Base-by-base conservation (phyloP, 2,329 filamentous ascomycete genomes). In the Aureobasidium subglaciale region DNA sequence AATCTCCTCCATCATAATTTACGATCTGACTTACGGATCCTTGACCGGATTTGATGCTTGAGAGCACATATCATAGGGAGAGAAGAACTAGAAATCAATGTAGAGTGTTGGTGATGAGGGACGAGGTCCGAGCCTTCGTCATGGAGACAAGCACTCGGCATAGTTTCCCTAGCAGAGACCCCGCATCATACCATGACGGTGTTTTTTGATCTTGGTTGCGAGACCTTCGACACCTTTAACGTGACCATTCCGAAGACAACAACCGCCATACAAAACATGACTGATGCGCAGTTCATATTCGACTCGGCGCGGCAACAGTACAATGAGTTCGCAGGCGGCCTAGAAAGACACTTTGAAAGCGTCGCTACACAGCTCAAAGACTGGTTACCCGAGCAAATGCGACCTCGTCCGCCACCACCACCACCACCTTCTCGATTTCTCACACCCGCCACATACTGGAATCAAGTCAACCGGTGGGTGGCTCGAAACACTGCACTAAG, bases 261-360 rank as follows among this genome's bases (percentile, higher is more conserved):
- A 20, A 20, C 34, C 24, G 7, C 5, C 18, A 24, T 24, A 4
- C 9, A 43, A 16, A 61, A 15, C 46, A 69, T 70, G 68, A 69
- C 68, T 2, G 68, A 70, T 58, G 67, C 68, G 18, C 66, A 69
- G 57, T 63, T 67, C 20, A 59, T 70, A 46, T 67, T 70, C 61
- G 64, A 70, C 42, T 42, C 58, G 41, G 59, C 57, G 37, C 34
- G 59, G 38, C 18, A 38, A 24, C 67, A 70, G 40, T 68, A 70
- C 63, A 65, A 69, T 58, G 80, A 88, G 53, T 79, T 92, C 59
- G 89, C 89, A 68, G 86, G 90, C 61, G 86, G 85, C 62, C 82
- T 95, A 68, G 89, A 96, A 71, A 78, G 80, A 57, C 84, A 90
- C 67, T 85, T 96, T 70, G 89, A 96, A 65, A 78, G 80, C 58